Evolutionary conservation across 345 rosid genomes (phyloP).

Genomic region (Gossypium arboreum): DNA sequence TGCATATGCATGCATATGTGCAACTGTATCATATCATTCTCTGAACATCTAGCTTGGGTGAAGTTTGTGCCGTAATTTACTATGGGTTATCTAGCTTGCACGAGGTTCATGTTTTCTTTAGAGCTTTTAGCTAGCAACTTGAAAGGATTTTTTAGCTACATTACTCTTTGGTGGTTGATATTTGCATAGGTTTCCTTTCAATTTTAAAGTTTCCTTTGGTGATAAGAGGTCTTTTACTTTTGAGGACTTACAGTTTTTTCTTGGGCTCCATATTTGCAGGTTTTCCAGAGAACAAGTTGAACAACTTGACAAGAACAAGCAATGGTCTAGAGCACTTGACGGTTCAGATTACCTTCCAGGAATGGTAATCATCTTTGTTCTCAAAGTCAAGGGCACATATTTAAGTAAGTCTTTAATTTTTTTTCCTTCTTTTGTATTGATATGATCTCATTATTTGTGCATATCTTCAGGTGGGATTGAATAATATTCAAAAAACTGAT

Average conservation of each 20-base stretch:
- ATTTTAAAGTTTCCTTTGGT: neutral
- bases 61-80: neutral
- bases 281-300: conserved; percentile 77
- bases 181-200: neutral
- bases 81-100: neutral
- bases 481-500: conserved; percentile 91
- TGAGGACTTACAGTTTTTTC: neutral
- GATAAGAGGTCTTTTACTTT: neutral
- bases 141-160: neutral
- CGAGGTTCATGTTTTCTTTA: neutral
- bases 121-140: conserved; percentile 1
- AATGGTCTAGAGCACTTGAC: conserved; percentile 98
- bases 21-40: neutral
- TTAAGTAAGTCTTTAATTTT: neutral
- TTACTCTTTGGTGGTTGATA: neutral
- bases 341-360: conserved; percentile 99
- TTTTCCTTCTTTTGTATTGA: neutral
- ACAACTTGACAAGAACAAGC: conserved; percentile 79
- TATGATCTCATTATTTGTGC: conserved; percentile 3
- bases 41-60: neutral
- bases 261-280: conserved; percentile 36
- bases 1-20: neutral
- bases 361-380: conserved; percentile 47
- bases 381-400: neutral
- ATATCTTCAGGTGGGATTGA: conserved; percentile 75